phyloP scores from a whole-genome alignment of 441 rosid genomes.

The Populus hybrid region DNA sequence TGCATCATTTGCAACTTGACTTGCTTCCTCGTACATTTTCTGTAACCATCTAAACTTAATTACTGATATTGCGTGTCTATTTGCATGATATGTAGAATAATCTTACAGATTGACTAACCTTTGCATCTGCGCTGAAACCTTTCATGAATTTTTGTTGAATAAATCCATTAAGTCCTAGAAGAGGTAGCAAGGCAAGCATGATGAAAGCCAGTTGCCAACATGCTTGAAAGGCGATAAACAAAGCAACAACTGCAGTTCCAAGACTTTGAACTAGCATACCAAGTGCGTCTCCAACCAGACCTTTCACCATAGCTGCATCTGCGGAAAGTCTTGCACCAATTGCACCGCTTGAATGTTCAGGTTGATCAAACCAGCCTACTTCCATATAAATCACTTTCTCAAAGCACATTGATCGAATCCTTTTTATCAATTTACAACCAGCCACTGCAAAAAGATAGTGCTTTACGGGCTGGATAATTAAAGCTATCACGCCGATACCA shows the following conservation, averaged over 20 bases:
- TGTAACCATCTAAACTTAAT: constrained; percentile 17
- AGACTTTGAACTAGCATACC: constrained; percentile 48
- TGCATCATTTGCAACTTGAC: constrained; percentile 78
- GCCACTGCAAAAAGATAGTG: constrained; percentile 60
- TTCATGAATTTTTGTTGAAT: constrained; percentile 50
- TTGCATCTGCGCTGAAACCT: constrained; percentile 67
- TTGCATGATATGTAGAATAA: background rate
- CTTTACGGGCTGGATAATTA: constrained; percentile 34
- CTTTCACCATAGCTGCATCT: constrained; percentile 54
- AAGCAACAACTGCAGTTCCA: constrained; percentile 47
- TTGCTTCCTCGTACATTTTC: constrained; percentile 80
- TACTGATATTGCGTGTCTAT: background rate
- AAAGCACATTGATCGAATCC: constrained; percentile 62
- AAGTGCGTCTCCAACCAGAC: constrained; percentile 58
- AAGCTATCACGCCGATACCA: constrained; percentile 39
- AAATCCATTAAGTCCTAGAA: constrained; percentile 52
- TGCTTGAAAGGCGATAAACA: constrained; percentile 60
- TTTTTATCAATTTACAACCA: constrained; percentile 49
- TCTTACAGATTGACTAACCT: constrained; percentile 31
- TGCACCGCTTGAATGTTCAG: constrained; percentile 59
- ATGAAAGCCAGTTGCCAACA: constrained; percentile 64
- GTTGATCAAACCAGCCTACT: constrained; percentile 65
- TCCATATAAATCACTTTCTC: constrained; percentile 74
- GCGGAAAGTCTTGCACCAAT: constrained; percentile 69
- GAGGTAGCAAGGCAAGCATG: constrained; percentile 49